Percentiles rank a stretch among this genome's conserved stretches.
Conservation (phyloP, 2,329 filamentous ascomycete species). For the Mollisia scopiformis region DNA sequence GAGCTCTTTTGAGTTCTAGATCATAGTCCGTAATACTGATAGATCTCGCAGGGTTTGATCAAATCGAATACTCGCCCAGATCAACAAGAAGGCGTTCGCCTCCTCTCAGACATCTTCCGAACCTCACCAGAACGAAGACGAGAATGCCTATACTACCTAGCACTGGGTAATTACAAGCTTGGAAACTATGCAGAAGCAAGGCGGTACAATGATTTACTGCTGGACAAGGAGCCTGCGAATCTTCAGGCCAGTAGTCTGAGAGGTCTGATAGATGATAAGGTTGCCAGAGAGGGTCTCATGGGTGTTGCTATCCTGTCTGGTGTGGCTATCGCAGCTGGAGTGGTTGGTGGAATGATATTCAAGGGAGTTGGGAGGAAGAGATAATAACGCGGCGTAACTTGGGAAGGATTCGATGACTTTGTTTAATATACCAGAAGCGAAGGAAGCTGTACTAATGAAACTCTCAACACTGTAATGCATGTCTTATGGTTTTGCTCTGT, state of each 20-base stretch:
- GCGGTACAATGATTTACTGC: constrained; percentile 88
- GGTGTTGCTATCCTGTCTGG: constrained; percentile 95
- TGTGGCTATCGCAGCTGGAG: constrained; percentile 88
- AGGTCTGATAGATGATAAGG: constrained; percentile 91
- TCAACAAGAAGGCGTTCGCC: constrained; percentile 90
- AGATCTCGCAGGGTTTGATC: constrained; percentile 74
- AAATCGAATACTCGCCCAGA: constrained; percentile 85
- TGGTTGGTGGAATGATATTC: constrained; percentile 86
- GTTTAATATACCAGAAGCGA: constrained; percentile 30
- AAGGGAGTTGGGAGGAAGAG: constrained; percentile 67
- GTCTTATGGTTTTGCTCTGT: too few species aligned
- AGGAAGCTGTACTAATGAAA: constrained; percentile 12
- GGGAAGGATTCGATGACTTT: constrained; percentile 1
- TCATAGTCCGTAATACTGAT: constrained; percentile 9
- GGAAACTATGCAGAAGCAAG: constrained; percentile 96
- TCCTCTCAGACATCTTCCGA: constrained; percentile 96
- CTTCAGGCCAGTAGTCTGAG: constrained; percentile 87
- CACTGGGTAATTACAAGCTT: constrained; percentile 96
- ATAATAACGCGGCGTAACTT: constrained; percentile 10
- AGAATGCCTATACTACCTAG: constrained; percentile 98
- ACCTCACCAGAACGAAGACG: constrained; percentile 88
- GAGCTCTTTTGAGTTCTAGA: constrained; percentile 36
- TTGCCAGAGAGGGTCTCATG: constrained; percentile 90
- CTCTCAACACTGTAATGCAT: not conserved
- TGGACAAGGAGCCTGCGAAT: constrained; percentile 91